These are phyloP conservation scores for Staphylotrichum tortipilum DNA, from an alignment of 495 filamentous ascomycete species.

Conservation along the genomic window DNA sequence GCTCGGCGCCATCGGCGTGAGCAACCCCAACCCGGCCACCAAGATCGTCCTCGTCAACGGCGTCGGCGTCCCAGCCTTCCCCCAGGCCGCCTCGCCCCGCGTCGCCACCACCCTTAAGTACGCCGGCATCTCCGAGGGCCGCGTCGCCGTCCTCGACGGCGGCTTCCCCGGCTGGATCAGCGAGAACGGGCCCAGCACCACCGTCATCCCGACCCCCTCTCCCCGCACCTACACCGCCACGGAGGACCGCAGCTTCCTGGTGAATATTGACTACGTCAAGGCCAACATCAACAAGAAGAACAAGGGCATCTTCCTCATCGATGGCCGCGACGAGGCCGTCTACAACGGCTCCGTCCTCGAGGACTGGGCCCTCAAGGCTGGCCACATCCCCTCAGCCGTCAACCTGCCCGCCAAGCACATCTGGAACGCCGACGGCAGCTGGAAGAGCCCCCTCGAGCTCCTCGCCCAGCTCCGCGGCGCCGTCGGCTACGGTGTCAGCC, in stretches of 20 bases:
- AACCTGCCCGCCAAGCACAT: slow-evolving; percentile 13
- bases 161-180: slow-evolving; percentile 14
- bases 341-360: slow-evolving; percentile 17
- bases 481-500: slow-evolving; percentile 12
- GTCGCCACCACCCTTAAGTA: slow-evolving; percentile 19
- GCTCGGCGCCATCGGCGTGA: slow-evolving; percentile 13
- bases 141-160: slow-evolving; percentile 18
- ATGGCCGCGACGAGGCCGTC: slow-evolving; percentile 12
- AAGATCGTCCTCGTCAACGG: slow-evolving; percentile 22
- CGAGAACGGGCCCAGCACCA: slow-evolving; percentile 11
- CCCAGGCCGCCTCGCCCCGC: slow-evolving; percentile 19
- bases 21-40: slow-evolving; percentile 12
- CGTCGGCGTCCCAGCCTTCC: slow-evolving; percentile 15
- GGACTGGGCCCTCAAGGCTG: slow-evolving; percentile 16
- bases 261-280: slow-evolving; percentile 14
- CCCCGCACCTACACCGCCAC: slow-evolving; percentile 7
- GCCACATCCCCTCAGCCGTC: slow-evolving; percentile 18
- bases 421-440: slow-evolving; percentile 21
- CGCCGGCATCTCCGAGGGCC: slow-evolving; percentile 17
- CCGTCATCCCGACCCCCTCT: slow-evolving; percentile 4
- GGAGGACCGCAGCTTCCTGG: slow-evolving; percentile 16
- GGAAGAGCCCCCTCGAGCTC: slow-evolving; percentile 16
- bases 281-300: slow-evolving; percentile 14
- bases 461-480: slow-evolving; percentile 9
- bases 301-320: slow-evolving; percentile 15